Conservation (phyloP, 2,329 filamentous ascomycete species). For the Colletotrichum lupini region DNA sequence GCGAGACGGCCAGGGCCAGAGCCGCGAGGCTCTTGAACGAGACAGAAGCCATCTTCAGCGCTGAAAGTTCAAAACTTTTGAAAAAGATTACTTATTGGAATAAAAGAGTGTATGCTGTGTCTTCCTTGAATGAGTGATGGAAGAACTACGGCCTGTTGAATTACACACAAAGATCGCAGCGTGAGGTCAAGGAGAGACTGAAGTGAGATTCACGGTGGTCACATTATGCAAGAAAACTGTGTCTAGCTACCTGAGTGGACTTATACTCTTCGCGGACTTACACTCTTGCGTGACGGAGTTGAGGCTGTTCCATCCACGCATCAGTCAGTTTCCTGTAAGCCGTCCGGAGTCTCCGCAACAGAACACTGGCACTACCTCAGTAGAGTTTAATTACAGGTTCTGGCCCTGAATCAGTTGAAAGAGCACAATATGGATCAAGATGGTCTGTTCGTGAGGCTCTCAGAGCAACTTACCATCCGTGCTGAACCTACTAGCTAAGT, state of each 20-base stretch:
- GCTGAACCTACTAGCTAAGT: too few species aligned
- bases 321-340: not conserved
- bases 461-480: too few species aligned
- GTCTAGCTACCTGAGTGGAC: not conserved
- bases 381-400: not conserved
- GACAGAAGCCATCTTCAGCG: not conserved
- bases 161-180: not conserved
- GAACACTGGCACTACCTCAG: not conserved
- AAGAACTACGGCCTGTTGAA: not conserved
- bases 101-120: not conserved
- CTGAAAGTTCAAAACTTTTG: not conserved
- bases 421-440: not conserved
- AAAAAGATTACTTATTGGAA: not conserved
- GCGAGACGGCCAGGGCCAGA: slow-evolving; percentile 6
- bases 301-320: not conserved
- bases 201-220: not conserved
- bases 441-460: too few species aligned
- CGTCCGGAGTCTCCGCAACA: not conserved
- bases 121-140: not conserved
- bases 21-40: not conserved
- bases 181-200: not conserved
- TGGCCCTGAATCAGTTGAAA: not conserved
- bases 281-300: not conserved
- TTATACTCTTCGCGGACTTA: not conserved
- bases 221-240: not conserved